Base-by-base conservation (phyloP, 805 yeast genomes). In the Lipomyces kockii region DNA sequence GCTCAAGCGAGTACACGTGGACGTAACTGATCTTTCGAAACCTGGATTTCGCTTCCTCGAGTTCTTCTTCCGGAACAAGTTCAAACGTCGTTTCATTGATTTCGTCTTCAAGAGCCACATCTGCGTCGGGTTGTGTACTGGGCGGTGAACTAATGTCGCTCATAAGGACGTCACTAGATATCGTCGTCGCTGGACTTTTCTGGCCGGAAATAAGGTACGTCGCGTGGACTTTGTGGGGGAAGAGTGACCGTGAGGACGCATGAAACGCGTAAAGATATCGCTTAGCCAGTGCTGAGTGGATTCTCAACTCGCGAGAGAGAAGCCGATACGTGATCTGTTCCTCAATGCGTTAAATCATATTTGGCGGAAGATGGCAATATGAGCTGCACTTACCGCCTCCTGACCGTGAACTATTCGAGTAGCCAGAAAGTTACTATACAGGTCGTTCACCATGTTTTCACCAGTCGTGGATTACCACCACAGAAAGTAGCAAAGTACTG, bases 1-100 rank as follows among this genome's bases (percentile, higher is more conserved):
- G 71, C 14, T 66, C 67, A 17, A 69, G 49, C 12, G 71, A 66
- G 35, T 69, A 69, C 34, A 69, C 62, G 52, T 62, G 66, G 6
- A 67, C 53, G 53, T 46, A 29, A 32, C 32, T 55, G 20, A 69
- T 60, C 14, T n/a, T n/a, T 7, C 61, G 60, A 49, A 59, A 69
- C 46, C 20, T 17, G 9, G 56, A 39, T 52, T 69, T 69, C 32
- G 46, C 71, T 3, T 59, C 66, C n/a, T 62, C 67, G 3, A 69
- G 65, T n/a, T 67, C 62, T 34, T 62, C 65, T 27, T 69, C 71
- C 37, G 49, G 64, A 4, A 67, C 71, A 14, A 69, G 58, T 34
- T 67, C 65, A 55, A 69, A 60, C n/a, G 37, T 35, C 12, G 64
- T 55, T 27, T 39, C 51, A 43, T 46, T 2, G 35, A 60, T 27